Conservation (phyloP, 2,329 filamentous ascomycete species). For the Magnaporthiopsis incrustans region DNA sequence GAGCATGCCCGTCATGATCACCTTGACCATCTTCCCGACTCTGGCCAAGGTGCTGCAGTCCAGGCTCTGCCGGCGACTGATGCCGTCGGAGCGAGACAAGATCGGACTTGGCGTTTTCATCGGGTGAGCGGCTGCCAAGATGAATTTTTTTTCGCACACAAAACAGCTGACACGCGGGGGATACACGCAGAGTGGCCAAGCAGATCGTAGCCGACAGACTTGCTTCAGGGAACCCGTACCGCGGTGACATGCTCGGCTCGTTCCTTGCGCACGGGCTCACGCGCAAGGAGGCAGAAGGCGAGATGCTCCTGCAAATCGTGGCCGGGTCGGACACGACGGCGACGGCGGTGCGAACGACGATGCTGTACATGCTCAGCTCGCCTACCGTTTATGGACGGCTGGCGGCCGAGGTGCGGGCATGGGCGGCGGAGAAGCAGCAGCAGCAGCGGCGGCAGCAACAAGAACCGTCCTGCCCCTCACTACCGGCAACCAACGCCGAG, state of each 20-base stretch:
- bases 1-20: constrained; percentile 26
- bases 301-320: constrained; percentile 30
- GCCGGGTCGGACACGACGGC: constrained; percentile 23
- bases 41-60: constrained; percentile 32
- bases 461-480: constrained; percentile 15
- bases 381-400: constrained; percentile 17
- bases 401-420: constrained; percentile 26
- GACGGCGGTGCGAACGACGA: constrained; percentile 18
- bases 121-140: constrained; percentile 18
- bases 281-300: constrained; percentile 33
- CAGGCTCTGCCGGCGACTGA: constrained; percentile 29
- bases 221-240: constrained; percentile 19
- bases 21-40: constrained; percentile 29
- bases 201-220: constrained; percentile 22
- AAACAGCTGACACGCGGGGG: too few species aligned
- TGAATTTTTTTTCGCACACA: too few species aligned
- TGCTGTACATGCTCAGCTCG: constrained; percentile 20
- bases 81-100: constrained; percentile 32
- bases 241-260: constrained; percentile 30
- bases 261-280: constrained; percentile 31
- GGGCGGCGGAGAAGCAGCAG: constrained; percentile 14
- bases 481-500: constrained; percentile 27
- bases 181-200: constrained; percentile 35
- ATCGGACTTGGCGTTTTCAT: constrained; percentile 31
- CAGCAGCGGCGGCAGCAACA: constrained; percentile 9